These are phyloP conservation scores for Pascua sp. DNA, from an alignment of 1,284 basidiomycete species.

Conservation along the genomic window DNA sequence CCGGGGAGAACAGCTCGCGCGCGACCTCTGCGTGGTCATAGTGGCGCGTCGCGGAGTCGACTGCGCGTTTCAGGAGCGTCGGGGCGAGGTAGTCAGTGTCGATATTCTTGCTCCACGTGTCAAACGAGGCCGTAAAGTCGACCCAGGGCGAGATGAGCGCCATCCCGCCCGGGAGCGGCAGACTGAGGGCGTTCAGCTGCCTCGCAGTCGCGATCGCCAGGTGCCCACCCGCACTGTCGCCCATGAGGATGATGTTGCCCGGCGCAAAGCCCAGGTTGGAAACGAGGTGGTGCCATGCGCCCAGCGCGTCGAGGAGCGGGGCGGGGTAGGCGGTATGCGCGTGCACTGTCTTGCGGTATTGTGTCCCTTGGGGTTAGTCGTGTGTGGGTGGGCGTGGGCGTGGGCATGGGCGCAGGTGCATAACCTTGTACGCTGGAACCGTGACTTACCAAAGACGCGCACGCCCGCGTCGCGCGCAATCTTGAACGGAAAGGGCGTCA, in stretches of 20 bases:
- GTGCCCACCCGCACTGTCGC: constrained; percentile 21
- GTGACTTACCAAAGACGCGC: constrained; percentile 9
- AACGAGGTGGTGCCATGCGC: constrained; percentile 13
- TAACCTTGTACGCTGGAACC: no score
- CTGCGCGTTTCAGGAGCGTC: constrained; percentile 3
- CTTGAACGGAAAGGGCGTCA: constrained; percentile 11
- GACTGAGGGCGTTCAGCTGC: constrained; percentile 8
- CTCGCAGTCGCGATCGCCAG: constrained; percentile 9
- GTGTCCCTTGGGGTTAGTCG: neutral
- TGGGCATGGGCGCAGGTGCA: no score
- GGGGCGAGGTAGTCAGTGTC: constrained; percentile 14
- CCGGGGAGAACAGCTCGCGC: constrained; percentile 22
- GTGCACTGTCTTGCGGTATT: constrained; percentile 18
- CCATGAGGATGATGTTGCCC: constrained; percentile 8
- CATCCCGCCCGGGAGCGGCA: constrained; percentile 53
- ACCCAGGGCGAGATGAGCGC: constrained; percentile 59
- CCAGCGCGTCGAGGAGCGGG: constrained; percentile 20
- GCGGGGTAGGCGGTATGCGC: constrained; percentile 11
- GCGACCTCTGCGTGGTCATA: constrained; percentile 5
- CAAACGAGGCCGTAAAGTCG: constrained; percentile 50
- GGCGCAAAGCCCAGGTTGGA: constrained; percentile 9
- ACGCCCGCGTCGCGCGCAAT: constrained; percentile 12
- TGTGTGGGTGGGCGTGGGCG: no score
- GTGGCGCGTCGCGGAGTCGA: constrained; percentile 18
- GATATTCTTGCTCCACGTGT: constrained; percentile 3